Conservation (phyloP, 2,329 filamentous ascomycete species). For the Colletotrichum eleusines region DNA sequence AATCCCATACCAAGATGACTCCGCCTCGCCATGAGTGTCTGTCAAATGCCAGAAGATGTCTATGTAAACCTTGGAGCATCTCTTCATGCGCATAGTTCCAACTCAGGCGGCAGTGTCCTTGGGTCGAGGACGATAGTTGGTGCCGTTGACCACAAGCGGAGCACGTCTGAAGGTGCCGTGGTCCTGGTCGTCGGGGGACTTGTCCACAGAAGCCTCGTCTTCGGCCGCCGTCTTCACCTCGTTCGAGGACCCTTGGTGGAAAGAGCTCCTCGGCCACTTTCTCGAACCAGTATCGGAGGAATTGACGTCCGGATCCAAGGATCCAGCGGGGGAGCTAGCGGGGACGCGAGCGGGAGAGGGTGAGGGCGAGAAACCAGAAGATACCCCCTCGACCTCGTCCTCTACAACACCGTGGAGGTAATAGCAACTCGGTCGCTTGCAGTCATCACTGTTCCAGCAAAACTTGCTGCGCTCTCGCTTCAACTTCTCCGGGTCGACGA, state of each 20-base stretch:
- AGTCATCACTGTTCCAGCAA: not conserved
- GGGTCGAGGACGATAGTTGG: not conserved
- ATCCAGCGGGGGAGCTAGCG: not conserved
- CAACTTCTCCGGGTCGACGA: not conserved
- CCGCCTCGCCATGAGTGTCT: not conserved
- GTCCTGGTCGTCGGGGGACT: not conserved
- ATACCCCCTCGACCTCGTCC: too few species aligned
- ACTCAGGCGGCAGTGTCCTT: not conserved
- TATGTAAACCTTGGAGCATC: not conserved
- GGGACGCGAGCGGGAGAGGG: not conserved
- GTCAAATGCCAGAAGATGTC: not conserved
- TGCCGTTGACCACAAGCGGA: not conserved
- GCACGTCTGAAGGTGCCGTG: not conserved
- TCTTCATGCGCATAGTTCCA: not conserved
- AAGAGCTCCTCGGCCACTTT: not conserved
- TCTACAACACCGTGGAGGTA: not conserved
- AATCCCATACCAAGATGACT: not conserved
- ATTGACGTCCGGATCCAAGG: too few species aligned
- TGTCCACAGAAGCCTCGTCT: too few species aligned
- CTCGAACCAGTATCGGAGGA: not conserved
- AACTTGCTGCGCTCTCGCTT: not conserved
- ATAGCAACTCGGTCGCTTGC: constrained; percentile 5
- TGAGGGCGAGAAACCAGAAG: not conserved
- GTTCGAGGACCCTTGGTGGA: not conserved
- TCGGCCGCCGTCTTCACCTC: not conserved